Evolutionary conservation across 257 asterid genomes (phyloP).

Genomic region (Ophiorrhiza pumila): DNA sequence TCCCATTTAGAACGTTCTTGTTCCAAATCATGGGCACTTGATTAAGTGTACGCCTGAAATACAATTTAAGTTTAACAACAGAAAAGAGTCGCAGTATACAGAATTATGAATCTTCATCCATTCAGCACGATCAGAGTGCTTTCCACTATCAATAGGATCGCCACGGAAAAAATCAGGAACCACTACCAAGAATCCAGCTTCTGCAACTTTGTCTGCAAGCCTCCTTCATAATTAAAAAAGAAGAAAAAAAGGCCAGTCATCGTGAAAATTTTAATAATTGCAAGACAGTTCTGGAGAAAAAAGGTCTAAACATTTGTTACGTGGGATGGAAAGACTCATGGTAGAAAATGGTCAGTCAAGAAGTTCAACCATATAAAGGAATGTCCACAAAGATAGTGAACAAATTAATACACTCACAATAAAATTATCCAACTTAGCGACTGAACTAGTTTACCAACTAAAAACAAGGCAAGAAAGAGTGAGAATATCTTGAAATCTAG

Average conservation of each 20-base stretch:
- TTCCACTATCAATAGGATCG: constrained; percentile 37
- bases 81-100: constrained; percentile 30
- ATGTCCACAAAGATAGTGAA: neutral
- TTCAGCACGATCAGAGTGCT: constrained; percentile 1
- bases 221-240: constrained; percentile 45
- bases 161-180: constrained; percentile 78
- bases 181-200: constrained; percentile 51
- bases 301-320: neutral
- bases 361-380: neutral
- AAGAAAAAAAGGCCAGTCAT: neutral
- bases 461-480: neutral
- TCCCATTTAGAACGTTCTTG: neutral
- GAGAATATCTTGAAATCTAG: neutral
- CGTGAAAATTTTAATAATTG: neutral
- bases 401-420: neutral
- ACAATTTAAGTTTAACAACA: neutral
- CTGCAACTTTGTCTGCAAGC: constrained; percentile 65
- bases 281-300: neutral
- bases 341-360: neutral
- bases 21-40: neutral
- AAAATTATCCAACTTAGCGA: neutral
- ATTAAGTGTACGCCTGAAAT: neutral
- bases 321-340: neutral
- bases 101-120: constrained; percentile 45
- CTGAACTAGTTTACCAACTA: neutral